These are phyloP conservation scores for Thermomyces lanuginosus DNA, from an alignment of 2,329 filamentous ascomycete genomes.

Conservation along the genomic window DNA sequence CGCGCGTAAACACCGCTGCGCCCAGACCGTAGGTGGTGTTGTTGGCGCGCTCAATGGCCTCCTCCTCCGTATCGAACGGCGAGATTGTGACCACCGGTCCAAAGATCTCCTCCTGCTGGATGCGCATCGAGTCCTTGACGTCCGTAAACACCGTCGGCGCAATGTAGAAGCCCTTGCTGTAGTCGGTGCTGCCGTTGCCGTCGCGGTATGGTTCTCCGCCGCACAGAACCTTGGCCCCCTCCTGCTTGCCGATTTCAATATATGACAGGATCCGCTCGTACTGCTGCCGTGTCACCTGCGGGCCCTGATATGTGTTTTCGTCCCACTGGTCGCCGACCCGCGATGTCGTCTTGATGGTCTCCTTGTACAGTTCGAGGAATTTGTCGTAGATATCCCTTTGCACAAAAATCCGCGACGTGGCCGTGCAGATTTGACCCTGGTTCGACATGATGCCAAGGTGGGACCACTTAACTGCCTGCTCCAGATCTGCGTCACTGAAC, in stretches of 20 bases:
- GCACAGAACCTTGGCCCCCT: constrained; percentile 23
- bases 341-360: constrained; percentile 18
- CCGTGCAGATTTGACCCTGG: constrained; percentile 44
- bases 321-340: constrained; percentile 29
- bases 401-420: constrained; percentile 41
- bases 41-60: constrained; percentile 24
- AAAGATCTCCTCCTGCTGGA: constrained; percentile 29
- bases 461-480: constrained; percentile 35
- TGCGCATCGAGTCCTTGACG: constrained; percentile 21
- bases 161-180: constrained; percentile 26
- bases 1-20: constrained; percentile 26
- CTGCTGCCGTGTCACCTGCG: constrained; percentile 30
- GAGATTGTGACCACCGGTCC: constrained; percentile 28
- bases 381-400: constrained; percentile 36
- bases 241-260: constrained; percentile 26
- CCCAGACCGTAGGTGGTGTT: constrained; percentile 28
- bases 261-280: constrained; percentile 29
- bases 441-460: constrained; percentile 41
- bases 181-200: constrained; percentile 19
- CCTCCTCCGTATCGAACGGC: constrained; percentile 24
- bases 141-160: constrained; percentile 24
- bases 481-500: constrained; percentile 42
- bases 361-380: constrained; percentile 23
- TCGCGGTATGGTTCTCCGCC: constrained; percentile 21
- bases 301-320: constrained; percentile 27